Conservation (phyloP, 805 yeast species). For the Schwanniomyces pseudopolymorphus region DNA sequence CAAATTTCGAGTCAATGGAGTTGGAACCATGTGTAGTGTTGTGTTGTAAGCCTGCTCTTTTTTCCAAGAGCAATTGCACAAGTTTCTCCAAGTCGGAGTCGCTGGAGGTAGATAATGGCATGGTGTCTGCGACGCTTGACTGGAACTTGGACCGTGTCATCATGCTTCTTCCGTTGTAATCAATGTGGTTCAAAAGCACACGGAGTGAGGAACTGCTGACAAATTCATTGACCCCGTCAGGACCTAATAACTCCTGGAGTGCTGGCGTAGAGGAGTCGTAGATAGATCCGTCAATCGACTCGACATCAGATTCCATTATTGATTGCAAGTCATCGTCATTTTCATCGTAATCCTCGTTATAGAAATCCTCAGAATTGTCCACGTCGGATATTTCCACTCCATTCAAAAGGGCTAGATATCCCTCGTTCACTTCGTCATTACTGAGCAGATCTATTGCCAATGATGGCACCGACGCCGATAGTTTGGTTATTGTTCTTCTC, state of each 20-base stretch:
- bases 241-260: conserved; percentile 22
- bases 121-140: neutral
- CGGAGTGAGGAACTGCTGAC: conserved; percentile 14
- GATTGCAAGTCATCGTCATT: conserved; percentile 20
- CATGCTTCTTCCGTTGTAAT: conserved; percentile 13
- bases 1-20: conserved; percentile 32
- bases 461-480: conserved; percentile 9
- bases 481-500: conserved; percentile 16
- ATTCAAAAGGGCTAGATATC: conserved; percentile 24
- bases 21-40: conserved; percentile 15
- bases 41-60: conserved; percentile 1
- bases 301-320: conserved; percentile 17
- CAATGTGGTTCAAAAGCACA: conserved; percentile 29
- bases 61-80: conserved; percentile 10
- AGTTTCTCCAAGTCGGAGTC: conserved; percentile 4
- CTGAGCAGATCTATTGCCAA: conserved; percentile 13
- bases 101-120: neutral
- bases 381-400: conserved; percentile 33
- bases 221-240: conserved; percentile 25
- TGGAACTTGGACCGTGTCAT: conserved; percentile 36
- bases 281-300: conserved; percentile 1
- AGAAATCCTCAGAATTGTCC: conserved; percentile 35
- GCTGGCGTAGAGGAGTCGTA: conserved; percentile 4
- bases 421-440: conserved; percentile 17
- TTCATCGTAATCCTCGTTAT: conserved; percentile 18